Base-by-base conservation (phyloP, 352 stramenopile genomes). In the Globisporangium emineosum region DNA sequence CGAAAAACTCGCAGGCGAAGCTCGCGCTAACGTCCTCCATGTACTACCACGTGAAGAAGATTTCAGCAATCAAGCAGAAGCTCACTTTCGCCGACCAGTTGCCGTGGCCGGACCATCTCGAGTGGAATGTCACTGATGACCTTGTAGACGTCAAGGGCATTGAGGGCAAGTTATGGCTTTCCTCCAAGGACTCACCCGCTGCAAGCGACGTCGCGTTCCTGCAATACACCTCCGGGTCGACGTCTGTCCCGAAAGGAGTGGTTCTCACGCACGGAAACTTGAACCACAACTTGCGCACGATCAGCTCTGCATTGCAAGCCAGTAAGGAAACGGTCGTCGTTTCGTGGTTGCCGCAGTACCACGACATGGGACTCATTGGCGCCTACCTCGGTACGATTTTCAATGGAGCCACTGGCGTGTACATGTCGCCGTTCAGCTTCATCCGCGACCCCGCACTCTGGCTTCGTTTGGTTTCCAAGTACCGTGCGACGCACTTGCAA, bases 331-430 rank as follows among this genome's bases (percentile, higher is more conserved):
- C 97, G 0, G 81, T 98, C 5, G 95, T 98, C 17, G 97, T 98
- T 5, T 98, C 91, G 23, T 99, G 98, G 98, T 79, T 99, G 12
- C 98, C 98, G 7, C 97, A 99, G 79, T 99, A 99, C 76, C 98
- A 99, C 74, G 98, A 99, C 77, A 99, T 99, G 98, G 98, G 98
- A 7, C 89, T 99, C 23, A 99, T 99, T 66, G 98, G 97, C 55
- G 96, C 91, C 33, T 93, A 91, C 67, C 68, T 95, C 12, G 84
- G 84, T n/a, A 83, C 67, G 6, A 83, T 93, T 33, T 94, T 93
- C 57, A 92, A 91, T 49, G 85, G 85, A 13, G 98, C 94, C 54
- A 92, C 72, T 8, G 97, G 97, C 6, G 96, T 98, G 47, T 99
- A 99, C 78, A 89, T 99, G 73, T 99, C 96, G 35, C 98, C 98